Conservation (phyloP, 2,329 filamentous ascomycete genomes). For the Penicillium sp. region DNA sequence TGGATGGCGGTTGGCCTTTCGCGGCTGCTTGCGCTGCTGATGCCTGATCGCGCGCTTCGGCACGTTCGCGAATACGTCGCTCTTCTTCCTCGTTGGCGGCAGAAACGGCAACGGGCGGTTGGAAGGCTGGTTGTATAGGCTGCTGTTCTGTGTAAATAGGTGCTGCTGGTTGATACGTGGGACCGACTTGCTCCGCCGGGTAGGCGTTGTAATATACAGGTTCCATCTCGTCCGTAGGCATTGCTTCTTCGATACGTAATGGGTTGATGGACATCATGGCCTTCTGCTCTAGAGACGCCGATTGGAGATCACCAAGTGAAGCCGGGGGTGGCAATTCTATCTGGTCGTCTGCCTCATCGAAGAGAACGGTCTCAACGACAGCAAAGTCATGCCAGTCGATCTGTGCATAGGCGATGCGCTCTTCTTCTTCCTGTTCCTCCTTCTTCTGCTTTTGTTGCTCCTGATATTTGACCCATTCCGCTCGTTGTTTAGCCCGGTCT, state of each 20-base stretch:
- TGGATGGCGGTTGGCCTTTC: slow-evolving; percentile 53
- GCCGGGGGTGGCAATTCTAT: slow-evolving; percentile 84
- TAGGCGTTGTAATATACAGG: slow-evolving; percentile 52
- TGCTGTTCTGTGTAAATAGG: slow-evolving; percentile 13
- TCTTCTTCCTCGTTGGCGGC: slow-evolving; percentile 59
- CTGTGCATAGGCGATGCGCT: slow-evolving; percentile 71
- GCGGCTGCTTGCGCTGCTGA: slow-evolving; percentile 77
- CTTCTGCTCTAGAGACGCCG: slow-evolving; percentile 90
- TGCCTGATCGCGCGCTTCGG: slow-evolving; percentile 55
- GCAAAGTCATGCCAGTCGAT: slow-evolving; percentile 99
- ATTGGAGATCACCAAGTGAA: slow-evolving; percentile 85
- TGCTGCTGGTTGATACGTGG: slow-evolving; percentile 33
- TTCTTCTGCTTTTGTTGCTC: slow-evolving; percentile 83
- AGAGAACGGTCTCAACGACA: slow-evolving; percentile 90
- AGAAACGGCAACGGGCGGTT: slow-evolving; percentile 29
- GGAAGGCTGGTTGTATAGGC: slow-evolving; percentile 18
- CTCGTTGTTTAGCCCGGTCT: slow-evolving; percentile 74
- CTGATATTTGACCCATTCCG: slow-evolving; percentile 81
- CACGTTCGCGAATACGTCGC: slow-evolving; percentile 58
- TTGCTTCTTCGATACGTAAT: slow-evolving; percentile 87
- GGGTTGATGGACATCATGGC: slow-evolving; percentile 82
- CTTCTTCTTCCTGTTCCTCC: slow-evolving; percentile 80
- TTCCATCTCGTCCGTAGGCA: slow-evolving; percentile 69
- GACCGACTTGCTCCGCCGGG: slow-evolving; percentile 36
- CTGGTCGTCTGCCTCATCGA: slow-evolving; percentile 83